Conservation (phyloP, 1,284 basidiomycete species). For the Leccinum variabile region DNA sequence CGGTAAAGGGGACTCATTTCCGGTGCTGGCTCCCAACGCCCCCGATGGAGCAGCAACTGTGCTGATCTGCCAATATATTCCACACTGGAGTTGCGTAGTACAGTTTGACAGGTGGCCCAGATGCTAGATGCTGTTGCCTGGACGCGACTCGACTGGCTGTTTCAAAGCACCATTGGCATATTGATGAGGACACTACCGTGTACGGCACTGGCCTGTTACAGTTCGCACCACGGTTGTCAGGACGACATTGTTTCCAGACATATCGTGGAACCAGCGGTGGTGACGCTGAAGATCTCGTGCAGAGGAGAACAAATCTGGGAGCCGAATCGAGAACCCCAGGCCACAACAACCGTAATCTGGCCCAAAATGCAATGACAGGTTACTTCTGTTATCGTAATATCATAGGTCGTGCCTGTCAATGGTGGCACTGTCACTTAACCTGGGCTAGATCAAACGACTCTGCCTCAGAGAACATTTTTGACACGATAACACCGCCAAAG, state of each 20-base stretch:
- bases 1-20: background rate
- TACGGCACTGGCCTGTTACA: background rate
- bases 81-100: background rate
- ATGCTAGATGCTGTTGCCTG: background rate
- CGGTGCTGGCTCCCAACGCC: background rate
- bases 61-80: background rate
- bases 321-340: background rate
- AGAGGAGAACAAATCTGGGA: background rate
- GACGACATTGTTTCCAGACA: background rate
- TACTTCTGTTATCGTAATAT: slow-evolving; percentile 15
- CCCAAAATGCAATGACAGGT: slow-evolving; percentile 8
- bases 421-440: slow-evolving; percentile 1
- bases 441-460: background rate
- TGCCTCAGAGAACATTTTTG: slow-evolving; percentile 3
- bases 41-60: background rate
- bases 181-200: background rate
- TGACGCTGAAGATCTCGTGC: background rate
- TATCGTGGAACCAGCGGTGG: background rate
- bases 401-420: slow-evolving; percentile 19
- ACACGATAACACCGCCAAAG: slow-evolving; percentile 20
- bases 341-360: background rate
- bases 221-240: slow-evolving; percentile 2
- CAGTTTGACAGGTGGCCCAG: background rate
- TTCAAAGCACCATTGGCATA: background rate
- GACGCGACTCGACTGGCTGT: background rate